phyloP scores from a whole-genome alignment of 306 rosid genomes.

The Vigna nakashimae region DNA sequence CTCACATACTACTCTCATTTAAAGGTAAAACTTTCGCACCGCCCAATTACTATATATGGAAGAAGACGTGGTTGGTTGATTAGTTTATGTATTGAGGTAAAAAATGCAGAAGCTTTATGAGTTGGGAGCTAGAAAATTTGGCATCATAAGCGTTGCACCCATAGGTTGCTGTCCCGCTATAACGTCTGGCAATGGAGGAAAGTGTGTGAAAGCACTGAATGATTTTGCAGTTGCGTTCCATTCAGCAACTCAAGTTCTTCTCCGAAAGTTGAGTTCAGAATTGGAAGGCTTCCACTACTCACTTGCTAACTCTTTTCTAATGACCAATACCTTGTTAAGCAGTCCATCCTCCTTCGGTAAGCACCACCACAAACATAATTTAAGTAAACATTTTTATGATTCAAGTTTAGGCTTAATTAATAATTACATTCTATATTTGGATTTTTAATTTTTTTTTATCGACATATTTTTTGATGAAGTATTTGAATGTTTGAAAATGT shows the following conservation, averaged over 20 bases:
- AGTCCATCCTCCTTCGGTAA: constrained; percentile 39
- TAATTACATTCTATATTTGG: too few species aligned
- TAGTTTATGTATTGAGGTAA: not conserved
- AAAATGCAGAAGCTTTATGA: constrained; percentile 50
- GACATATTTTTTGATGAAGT: too few species aligned
- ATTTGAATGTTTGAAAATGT: not conserved
- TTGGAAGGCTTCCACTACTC: constrained; percentile 50
- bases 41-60: not conserved
- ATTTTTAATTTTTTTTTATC: too few species aligned
- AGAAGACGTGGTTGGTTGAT: not conserved
- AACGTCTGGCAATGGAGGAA: constrained; percentile 25
- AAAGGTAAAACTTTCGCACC: constrained; percentile 36
- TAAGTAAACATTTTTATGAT: not conserved
- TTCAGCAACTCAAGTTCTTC: not conserved
- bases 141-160: constrained; percentile 51
- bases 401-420: too few species aligned
- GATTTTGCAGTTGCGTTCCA: constrained; percentile 46
- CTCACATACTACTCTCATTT: constrained; percentile 37
- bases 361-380: not conserved
- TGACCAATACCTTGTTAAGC: constrained; percentile 28
- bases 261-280: constrained; percentile 48
- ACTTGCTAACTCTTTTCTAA: constrained; percentile 46
- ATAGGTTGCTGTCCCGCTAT: constrained; percentile 60
- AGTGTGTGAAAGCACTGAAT: constrained; percentile 44
- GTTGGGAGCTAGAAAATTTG: constrained; percentile 65